Evolutionary conservation across 2,329 filamentous ascomycete species (phyloP).

Genomic region (Hymenoscyphus salicellus): DNA sequence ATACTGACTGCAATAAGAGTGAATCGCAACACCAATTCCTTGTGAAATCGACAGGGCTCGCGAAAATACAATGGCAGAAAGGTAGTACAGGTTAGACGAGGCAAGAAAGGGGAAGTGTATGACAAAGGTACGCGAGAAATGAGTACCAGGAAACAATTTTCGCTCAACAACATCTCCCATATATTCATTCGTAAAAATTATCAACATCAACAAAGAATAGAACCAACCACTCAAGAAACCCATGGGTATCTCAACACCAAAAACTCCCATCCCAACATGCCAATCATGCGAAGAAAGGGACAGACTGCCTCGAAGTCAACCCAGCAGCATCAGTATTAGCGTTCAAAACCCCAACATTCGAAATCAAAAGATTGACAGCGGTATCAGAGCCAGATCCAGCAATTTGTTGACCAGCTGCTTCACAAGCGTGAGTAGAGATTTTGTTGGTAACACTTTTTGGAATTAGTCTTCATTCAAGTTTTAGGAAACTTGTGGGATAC

Average conservation of each 20-base stretch:
- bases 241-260: too few relatives aligned
- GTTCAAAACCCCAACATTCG: conserved; percentile 29
- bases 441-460: conserved; percentile 25
- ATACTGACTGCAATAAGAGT: too few relatives aligned
- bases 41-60: too few relatives aligned
- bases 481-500: not conserved
- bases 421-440: conserved; percentile 25
- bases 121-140: not conserved
- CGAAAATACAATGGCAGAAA: too few relatives aligned
- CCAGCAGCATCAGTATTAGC: conserved; percentile 26
- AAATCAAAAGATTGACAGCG: conserved; percentile 25
- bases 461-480: not conserved
- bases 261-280: too few relatives aligned
- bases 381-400: conserved; percentile 20
- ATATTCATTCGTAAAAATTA: too few relatives aligned
- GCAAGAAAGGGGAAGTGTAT: not conserved
- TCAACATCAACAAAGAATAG: too few relatives aligned
- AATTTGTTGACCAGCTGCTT: conserved; percentile 25
- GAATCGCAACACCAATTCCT: too few relatives aligned
- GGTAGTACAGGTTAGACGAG: not conserved
- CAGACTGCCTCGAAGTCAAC: not conserved
- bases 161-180: too few relatives aligned
- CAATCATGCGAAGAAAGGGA: too few relatives aligned
- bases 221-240: too few relatives aligned
- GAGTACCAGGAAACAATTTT: too few relatives aligned